These are phyloP conservation scores for Boletus rubescentipes DNA, from an alignment of 768 basidiomycete species.

Conservation along the genomic window DNA sequence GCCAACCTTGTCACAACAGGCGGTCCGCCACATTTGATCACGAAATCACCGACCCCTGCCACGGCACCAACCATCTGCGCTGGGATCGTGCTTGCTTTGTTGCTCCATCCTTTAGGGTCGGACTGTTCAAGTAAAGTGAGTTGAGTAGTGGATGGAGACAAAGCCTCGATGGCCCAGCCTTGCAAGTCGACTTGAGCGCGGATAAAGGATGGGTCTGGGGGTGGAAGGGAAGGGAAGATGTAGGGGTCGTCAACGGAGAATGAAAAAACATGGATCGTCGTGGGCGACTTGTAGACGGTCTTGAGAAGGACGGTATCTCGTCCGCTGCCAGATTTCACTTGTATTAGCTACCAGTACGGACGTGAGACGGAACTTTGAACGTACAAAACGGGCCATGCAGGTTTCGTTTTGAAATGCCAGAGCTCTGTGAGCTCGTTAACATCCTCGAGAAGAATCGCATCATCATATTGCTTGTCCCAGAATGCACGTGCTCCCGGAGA, in stretches of 20 bases:
- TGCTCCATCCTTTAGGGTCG: slow-evolving; percentile 96
- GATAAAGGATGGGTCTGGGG: slow-evolving; percentile 72
- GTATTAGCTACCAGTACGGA: slow-evolving; percentile 1
- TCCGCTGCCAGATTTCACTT: slow-evolving; percentile 53
- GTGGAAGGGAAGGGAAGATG: slow-evolving; percentile 74
- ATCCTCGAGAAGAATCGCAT: slow-evolving; percentile 82
- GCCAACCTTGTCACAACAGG: slow-evolving; percentile 84
- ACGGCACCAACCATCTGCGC: slow-evolving; percentile 89
- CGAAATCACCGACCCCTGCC: slow-evolving; percentile 92
- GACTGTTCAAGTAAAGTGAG: slow-evolving; percentile 95
- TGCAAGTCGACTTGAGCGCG: slow-evolving; percentile 97
- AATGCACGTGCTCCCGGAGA: slow-evolving; percentile 78
- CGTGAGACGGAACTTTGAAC: slow-evolving; percentile 32
- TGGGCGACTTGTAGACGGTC: slow-evolving; percentile 96
- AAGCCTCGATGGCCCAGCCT: slow-evolving; percentile 94
- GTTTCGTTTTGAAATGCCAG: slow-evolving; percentile 91
- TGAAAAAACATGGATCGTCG: slow-evolving; percentile 90
- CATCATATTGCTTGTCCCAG: slow-evolving; percentile 92
- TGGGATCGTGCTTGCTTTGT: slow-evolving; percentile 84
- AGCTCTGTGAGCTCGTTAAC: slow-evolving; percentile 88
- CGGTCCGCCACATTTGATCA: slow-evolving; percentile 93
- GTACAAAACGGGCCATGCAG: slow-evolving; percentile 91
- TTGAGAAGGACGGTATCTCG: slow-evolving; percentile 88
- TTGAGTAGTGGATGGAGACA: slow-evolving; percentile 93
- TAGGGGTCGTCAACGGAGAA: slow-evolving; percentile 91